Base-by-base conservation (phyloP, 2,329 filamentous ascomycete genomes). In the Didymellaceae sp. region DNA sequence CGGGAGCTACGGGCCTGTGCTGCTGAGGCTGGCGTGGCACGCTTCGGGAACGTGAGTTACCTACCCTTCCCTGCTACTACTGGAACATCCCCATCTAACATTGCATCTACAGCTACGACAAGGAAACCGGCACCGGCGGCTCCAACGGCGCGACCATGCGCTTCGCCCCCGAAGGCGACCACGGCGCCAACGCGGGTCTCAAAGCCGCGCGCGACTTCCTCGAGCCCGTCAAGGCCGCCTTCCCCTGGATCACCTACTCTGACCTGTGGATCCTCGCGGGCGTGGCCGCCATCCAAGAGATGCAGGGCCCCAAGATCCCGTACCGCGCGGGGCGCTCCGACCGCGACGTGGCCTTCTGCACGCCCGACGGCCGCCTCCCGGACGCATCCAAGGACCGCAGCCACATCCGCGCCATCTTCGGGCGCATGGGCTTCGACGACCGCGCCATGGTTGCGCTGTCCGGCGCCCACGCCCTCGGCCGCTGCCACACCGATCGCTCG, bases 131-230 rank as follows among this genome's bases (percentile, higher is more conserved):
- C 59, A 97, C 93, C 35, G 94, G 93, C 67, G 93, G 93, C 62
- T 93, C 89, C 81, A 96, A 97, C 75, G 93, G 94, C 61, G 93
- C 93, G 50, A 97, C 92, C 61, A 97, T 97, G 94, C 86, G 94
- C 71, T 97, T 97, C 74, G 81, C 86, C 18, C 92, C 93, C 37
- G 94, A 97, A 79, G 81, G 85, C 54, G 86, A 87, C 74, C 93
- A 99, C 77, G 91, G 91, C 63, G 94, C 93, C 76, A 99, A 99
- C 71, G 91, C 93, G 52, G 94, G 93, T 63, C 82, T 97, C 68
- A 86, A 88, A 72, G 78, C 84, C 65, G 94, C 93, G 56, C 90
- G 93, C 53, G 87, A 96, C 77, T 97, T 97, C 81, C 84, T 97
- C 52, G 89, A 95, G 77, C 91, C 92, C 57, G 82, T 97, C 66